Percentiles rank a stretch among this genome's conserved stretches.
Conservation (phyloP, 2,329 filamentous ascomycete species). For the Aureobasidium leucospermi region DNA sequence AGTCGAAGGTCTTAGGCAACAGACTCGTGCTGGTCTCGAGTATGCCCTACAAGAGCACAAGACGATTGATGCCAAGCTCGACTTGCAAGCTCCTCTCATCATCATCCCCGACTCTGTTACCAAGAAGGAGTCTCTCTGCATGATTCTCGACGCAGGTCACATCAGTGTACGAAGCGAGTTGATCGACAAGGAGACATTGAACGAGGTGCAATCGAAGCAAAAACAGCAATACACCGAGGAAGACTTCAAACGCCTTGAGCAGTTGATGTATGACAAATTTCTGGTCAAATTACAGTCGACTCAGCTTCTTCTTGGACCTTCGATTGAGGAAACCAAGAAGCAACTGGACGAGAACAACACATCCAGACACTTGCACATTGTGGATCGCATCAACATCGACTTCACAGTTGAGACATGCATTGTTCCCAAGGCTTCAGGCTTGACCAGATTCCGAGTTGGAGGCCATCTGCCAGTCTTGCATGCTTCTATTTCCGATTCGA, state of each 20-base stretch:
- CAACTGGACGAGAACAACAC: conserved; percentile 64
- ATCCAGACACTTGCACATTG: conserved; percentile 68
- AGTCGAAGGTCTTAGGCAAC: conserved; percentile 87
- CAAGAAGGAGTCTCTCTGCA: conserved; percentile 68
- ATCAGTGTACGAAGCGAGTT: conserved; percentile 90
- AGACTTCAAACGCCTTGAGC: conserved; percentile 81
- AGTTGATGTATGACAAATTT: conserved; percentile 97
- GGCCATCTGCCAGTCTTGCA: conserved; percentile 89
- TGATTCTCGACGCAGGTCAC: conserved; percentile 94
- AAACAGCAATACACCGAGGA: conserved; percentile 79
- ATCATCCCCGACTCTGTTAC: conserved; percentile 94
- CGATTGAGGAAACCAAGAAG: conserved; percentile 79
- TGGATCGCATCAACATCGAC: conserved; percentile 95
- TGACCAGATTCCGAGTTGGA: conserved; percentile 86
- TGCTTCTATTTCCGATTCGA: conserved; percentile 83
- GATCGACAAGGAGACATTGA: conserved; percentile 83
- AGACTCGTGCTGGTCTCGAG: conserved; percentile 90
- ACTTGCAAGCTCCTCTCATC: conserved; percentile 90
- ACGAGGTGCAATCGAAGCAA: conserved; percentile 85
- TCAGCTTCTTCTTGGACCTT: conserved; percentile 89
- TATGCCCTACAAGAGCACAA: conserved; percentile 97
- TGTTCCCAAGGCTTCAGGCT: conserved; percentile 85
- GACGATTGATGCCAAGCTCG: conserved; percentile 91
- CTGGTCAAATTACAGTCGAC: conserved; percentile 87
- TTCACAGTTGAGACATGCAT: conserved; percentile 96